Conservation (phyloP, 805 yeast species). For the Pichia heedii region DNA sequence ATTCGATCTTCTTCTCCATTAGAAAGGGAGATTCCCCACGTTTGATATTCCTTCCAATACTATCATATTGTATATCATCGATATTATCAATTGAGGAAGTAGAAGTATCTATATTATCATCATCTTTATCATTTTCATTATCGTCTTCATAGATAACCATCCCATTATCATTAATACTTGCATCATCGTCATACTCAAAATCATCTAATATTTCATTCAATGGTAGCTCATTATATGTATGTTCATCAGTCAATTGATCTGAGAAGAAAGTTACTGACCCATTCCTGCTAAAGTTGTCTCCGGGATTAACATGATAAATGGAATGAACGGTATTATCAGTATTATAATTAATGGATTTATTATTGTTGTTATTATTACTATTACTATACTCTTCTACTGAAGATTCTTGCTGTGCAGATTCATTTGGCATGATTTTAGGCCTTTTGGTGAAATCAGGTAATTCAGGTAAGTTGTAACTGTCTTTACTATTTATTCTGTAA, state of each 20-base stretch:
- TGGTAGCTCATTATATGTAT: constrained; percentile 18
- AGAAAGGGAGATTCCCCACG: constrained; percentile 7
- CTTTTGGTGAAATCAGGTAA: constrained; percentile 9
- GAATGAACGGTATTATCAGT: not conserved
- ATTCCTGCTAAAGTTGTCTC: constrained; percentile 7
- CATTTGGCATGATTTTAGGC: constrained; percentile 1
- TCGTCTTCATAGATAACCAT: constrained; percentile 6
- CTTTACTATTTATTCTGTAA: not conserved
- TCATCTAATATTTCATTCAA: constrained; percentile 8
- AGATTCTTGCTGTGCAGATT: not conserved
- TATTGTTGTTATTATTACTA: not conserved
- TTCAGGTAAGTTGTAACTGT: not conserved
- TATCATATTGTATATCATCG: constrained; percentile 5
- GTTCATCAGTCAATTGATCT: constrained; percentile 17
- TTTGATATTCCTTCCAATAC: constrained; percentile 1
- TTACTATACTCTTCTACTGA: not conserved
- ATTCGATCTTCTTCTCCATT: constrained; percentile 2
- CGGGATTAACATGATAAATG: not conserved
- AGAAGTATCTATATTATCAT: not conserved
- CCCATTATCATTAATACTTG: constrained; percentile 5
- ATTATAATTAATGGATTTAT: not conserved
- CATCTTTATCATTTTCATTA: not conserved
- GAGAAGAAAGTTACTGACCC: constrained; percentile 23
- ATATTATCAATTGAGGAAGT: constrained; percentile 1
- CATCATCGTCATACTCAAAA: constrained; percentile 3